Evolutionary conservation across 371 early-diverging fungal genomes (phyloP).

Genomic region (Apophysomyces trapeziformis): DNA sequence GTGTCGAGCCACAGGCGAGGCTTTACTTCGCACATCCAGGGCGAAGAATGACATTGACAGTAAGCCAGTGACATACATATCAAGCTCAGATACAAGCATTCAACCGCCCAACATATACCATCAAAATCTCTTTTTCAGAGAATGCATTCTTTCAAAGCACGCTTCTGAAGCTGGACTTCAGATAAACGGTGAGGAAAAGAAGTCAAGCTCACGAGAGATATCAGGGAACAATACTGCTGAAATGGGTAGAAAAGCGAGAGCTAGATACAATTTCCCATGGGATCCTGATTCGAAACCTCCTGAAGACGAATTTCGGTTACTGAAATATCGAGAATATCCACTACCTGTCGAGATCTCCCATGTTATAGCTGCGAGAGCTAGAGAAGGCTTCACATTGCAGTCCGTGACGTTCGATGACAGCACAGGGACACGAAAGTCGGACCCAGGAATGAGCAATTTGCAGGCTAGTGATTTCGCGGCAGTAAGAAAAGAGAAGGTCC

Average conservation of each 20-base stretch:
- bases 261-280: conserved; percentile 84
- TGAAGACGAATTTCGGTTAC: conserved; percentile 73
- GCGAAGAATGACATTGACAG: no score
- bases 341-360: conserved; percentile 69
- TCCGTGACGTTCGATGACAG: conserved; percentile 57
- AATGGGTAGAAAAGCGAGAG: conserved; percentile 13
- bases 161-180: conserved; percentile 10
- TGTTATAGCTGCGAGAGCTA: conserved; percentile 78
- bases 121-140: conserved; percentile 35
- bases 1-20: conserved; percentile 39
- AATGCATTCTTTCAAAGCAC: conserved; percentile 29
- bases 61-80: not conserved
- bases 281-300: conserved; percentile 76
- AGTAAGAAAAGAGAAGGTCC: conserved; percentile 61
- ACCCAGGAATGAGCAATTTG: conserved; percentile 25
- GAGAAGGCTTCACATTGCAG: conserved; percentile 86
- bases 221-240: conserved; percentile 12
- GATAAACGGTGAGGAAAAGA: conserved; percentile 15
- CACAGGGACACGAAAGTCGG: conserved; percentile 22
- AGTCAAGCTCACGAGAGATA: not conserved
- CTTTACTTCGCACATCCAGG: not conserved
- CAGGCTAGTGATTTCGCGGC: conserved; percentile 29
- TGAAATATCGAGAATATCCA: conserved; percentile 77
- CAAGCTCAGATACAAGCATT: conserved; percentile 12
- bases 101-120: conserved; percentile 38